A percentile compares a stretch with the other conserved stretches of the same genome.
Conservation (phyloP, 208 protist species). For the Acanthamoeba castellanii region DNA sequence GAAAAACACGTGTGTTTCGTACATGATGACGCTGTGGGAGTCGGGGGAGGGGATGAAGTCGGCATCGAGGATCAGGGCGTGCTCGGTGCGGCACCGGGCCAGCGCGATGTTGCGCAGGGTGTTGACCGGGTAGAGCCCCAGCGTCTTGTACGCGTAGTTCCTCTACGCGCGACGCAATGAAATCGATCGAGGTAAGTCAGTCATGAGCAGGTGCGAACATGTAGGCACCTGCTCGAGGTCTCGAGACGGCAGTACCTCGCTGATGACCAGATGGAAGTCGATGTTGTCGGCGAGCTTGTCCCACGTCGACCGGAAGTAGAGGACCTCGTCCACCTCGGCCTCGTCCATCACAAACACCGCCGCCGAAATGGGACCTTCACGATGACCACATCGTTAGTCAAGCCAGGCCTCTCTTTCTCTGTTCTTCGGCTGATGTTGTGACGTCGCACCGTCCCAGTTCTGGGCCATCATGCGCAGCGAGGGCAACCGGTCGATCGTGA, state of each 20-base stretch:
- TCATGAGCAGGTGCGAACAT: too few relatives aligned
- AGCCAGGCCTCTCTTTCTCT: neutral
- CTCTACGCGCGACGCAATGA: neutral
- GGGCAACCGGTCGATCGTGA: slow-evolving; percentile 29
- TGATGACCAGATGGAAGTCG: slow-evolving; percentile 37
- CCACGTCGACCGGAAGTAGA: slow-evolving; percentile 20
- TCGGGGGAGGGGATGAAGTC: slow-evolving; percentile 29
- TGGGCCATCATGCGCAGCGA: slow-evolving; percentile 13
- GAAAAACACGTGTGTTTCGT: neutral
- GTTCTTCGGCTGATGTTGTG: neutral
- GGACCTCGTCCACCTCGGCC: slow-evolving; percentile 13
- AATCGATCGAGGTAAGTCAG: too few relatives aligned
- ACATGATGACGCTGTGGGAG: neutral
- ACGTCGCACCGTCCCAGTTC: slow-evolving; percentile 38
- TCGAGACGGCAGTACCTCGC: too few relatives aligned
- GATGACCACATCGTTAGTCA: neutral
- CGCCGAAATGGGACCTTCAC: neutral
- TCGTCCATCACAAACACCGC: slow-evolving; percentile 40
- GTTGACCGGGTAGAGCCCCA: slow-evolving; percentile 58
- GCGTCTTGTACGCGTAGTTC: slow-evolving; percentile 43
- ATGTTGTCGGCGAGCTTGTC: neutral
- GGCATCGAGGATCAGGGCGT: slow-evolving; percentile 13
- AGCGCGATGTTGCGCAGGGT: slow-evolving; percentile 49
- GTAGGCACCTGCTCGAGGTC: too few relatives aligned
- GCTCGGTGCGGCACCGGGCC: neutral